Conservation (phyloP, 352 stramenopile species). For the Phytophthora ramorum region DNA sequence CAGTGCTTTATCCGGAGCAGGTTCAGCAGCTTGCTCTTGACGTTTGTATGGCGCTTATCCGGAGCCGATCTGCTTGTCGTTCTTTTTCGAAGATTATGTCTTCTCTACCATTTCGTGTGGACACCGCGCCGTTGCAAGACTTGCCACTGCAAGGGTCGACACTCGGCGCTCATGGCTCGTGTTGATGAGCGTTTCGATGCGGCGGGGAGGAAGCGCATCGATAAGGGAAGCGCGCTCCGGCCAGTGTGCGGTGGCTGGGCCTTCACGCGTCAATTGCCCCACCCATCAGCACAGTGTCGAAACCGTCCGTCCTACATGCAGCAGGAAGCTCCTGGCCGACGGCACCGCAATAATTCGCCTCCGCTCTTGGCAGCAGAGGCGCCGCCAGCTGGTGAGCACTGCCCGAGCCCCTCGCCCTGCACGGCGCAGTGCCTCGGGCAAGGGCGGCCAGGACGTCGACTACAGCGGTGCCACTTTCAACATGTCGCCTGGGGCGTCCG, state of each 20-base stretch:
- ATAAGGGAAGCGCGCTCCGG: too few species aligned
- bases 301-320: too few species aligned
- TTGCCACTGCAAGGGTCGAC: neutral
- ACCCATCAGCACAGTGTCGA: too few species aligned
- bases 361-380: neutral
- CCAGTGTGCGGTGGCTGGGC: too few species aligned
- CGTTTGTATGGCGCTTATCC: slow-evolving; percentile 29
- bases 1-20: slow-evolving; percentile 18
- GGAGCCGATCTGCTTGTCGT: slow-evolving; percentile 28
- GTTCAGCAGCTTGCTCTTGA: slow-evolving; percentile 14
- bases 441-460: neutral
- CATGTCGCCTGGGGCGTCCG: slow-evolving; percentile 25
- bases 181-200: slow-evolving; percentile 18
- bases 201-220: neutral
- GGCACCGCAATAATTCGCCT: too few species aligned
- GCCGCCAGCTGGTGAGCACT: slow-evolving; percentile 22
- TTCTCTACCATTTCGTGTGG: slow-evolving; percentile 25
- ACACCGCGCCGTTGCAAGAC: too few species aligned
- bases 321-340: too few species aligned
- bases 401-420: slow-evolving; percentile 2
- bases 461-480: slow-evolving; percentile 15
- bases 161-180: neutral
- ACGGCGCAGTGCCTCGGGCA: too few species aligned
- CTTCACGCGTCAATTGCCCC: too few species aligned
- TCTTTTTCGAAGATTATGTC: slow-evolving; percentile 36